Base-by-base conservation (phyloP, 257 asterid genomes). In the Solanum ossicruentum region DNA sequence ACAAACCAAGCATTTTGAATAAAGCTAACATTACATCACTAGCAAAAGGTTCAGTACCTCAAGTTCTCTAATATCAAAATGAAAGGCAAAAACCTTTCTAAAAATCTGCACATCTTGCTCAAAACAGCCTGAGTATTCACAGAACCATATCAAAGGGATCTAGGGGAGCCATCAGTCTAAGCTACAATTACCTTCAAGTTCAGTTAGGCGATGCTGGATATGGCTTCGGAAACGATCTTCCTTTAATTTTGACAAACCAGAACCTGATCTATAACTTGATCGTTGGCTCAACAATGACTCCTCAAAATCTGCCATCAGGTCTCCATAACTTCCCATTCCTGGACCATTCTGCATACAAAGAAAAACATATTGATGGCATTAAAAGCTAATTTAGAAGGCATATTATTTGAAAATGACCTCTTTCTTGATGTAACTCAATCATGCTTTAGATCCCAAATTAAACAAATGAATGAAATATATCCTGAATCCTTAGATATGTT, bases 271-370 rank as follows among this genome's bases (percentile, higher is more conserved):
- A 87, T 91, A 90, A 86, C 86, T 87, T 17, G 93, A 88, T 80
- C 97, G 89, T 90, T 95, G 98, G 86, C 89, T 91, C 55, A 80
- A 60, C 73, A 97, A 84, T 13, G 98, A 98, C 85, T 94, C 95
- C 90, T 94, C 98, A 56, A 97, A 94, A 89, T 95, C 98, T 66
- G 91, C 89, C 97, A 97, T 97, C 89, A 97, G 86, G 83, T 97
- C 97, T 70, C 92, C 90, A 60, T 93, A 93, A 88, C 92, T 93
- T 65, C 95, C 89, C 86, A 84, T 83, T 45, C 87, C 92, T 61
- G 82, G 77, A 87, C 87, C 84, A 71, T 87, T 93, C 99, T 97
- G 93, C 81, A 72, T 87, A 90, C 63, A 41, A 81, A 41, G 61
- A 81, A 84, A 49, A 75, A 75, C n/a, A 75, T 23, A 75, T 23